These are phyloP conservation scores for Melanogaster broomeanus DNA, from an alignment of 768 basidiomycete genomes.

Conservation along the genomic window DNA sequence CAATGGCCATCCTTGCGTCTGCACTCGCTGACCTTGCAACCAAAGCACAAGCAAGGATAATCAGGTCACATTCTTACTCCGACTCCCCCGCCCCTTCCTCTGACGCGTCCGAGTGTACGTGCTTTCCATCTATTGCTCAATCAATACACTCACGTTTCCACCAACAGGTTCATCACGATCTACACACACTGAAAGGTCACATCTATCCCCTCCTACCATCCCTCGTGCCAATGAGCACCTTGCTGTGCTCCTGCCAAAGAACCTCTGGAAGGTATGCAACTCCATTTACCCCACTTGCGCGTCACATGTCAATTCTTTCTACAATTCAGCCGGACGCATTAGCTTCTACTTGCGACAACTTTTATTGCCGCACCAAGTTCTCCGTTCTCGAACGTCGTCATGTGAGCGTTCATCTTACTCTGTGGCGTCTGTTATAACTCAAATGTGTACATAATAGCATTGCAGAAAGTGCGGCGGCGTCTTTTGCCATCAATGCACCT, in stretches of 20 bases:
- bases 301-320: constrained; percentile 16
- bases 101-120: constrained; percentile 21
- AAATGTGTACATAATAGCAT: constrained; percentile 51
- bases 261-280: constrained; percentile 69
- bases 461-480: constrained; percentile 85
- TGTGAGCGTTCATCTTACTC: constrained; percentile 42
- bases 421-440: constrained; percentile 11
- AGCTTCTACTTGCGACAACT: constrained; percentile 69
- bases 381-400: constrained; percentile 75
- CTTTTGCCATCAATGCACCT: constrained; percentile 66
- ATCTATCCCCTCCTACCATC: constrained; percentile 16
- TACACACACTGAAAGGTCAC: constrained; percentile 16
- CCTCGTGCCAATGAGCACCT: constrained; percentile 65
- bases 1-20: constrained; percentile 30
- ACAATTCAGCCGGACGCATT: constrained; percentile 56
- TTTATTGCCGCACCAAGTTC: constrained; percentile 66
- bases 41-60: constrained; percentile 23
- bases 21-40: constrained; percentile 29
- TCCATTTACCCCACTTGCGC: neutral
- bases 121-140: neutral
- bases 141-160: neutral
- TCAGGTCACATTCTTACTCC: constrained; percentile 3
- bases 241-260: constrained; percentile 68
- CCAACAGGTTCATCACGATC: constrained; percentile 24
- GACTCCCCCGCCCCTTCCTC: constrained; percentile 14